phyloP scores from a whole-genome alignment of 108 stramenopile genomes.

The Aurantiochytrium sp. region DNA sequence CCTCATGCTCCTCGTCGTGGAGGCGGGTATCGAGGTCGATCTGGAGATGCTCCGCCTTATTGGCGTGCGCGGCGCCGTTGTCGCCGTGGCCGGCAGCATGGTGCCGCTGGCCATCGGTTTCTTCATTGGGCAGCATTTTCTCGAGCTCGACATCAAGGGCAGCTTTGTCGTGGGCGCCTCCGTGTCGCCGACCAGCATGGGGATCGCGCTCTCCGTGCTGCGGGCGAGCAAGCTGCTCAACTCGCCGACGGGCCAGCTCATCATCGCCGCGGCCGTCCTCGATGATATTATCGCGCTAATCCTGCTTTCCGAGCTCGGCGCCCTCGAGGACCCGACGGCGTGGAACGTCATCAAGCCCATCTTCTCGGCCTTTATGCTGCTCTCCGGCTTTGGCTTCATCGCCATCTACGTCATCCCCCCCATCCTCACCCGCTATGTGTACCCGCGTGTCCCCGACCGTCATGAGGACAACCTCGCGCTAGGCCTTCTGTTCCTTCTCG shows the following conservation, averaged over 20 bases:
- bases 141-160: neutral
- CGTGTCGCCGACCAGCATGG: neutral
- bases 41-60: neutral
- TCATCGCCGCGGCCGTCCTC: neutral
- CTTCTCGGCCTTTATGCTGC: neutral
- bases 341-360: neutral
- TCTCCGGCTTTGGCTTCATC: neutral
- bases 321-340: neutral
- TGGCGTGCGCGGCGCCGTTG: neutral
- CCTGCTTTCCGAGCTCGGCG: neutral
- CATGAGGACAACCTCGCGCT: neutral
- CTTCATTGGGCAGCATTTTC: neutral
- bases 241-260: slow-evolving; percentile 13
- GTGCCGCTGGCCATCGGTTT: neutral
- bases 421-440: neutral
- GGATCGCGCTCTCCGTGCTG: neutral
- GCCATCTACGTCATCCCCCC: neutral
- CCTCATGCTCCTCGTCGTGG: neutral
- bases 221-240: neutral
- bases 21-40: neutral
- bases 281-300: neutral
- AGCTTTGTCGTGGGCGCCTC: slow-evolving; percentile 4
- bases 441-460: neutral
- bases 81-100: neutral
- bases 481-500: neutral